Evolutionary conservation across 345 rosid species (phyloP).

Genomic region (Excoecaria cochinchinensis): DNA sequence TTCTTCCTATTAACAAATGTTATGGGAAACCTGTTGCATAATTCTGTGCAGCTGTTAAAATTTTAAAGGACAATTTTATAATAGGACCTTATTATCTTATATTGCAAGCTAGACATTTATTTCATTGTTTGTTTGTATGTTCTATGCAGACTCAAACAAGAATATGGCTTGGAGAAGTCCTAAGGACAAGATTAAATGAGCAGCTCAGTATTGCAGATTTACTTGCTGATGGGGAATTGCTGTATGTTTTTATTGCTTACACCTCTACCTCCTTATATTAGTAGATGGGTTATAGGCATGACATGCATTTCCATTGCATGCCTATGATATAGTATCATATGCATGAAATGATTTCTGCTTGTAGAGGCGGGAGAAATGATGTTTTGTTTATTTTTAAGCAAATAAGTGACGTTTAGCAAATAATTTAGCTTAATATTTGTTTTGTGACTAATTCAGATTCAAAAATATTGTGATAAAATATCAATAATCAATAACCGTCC

Average conservation of each 20-base stretch:
- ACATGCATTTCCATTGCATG: background rate
- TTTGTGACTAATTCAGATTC: background rate
- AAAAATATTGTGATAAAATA: background rate
- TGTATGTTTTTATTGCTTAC: conserved; percentile 14
- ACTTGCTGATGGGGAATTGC: conserved; percentile 34
- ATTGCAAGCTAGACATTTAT: background rate
- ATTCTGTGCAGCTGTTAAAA: background rate
- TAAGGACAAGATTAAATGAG: conserved; percentile 22
- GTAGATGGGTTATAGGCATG: background rate
- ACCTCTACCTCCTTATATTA: background rate
- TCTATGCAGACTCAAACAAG: conserved; percentile 28
- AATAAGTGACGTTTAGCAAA: too few relatives aligned
- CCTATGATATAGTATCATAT: background rate
- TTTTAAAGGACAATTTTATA: background rate
- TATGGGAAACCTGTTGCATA: too few relatives aligned
- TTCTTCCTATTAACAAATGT: too few relatives aligned
- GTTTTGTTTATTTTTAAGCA: too few relatives aligned
- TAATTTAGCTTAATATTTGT: too few relatives aligned
- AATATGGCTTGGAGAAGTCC: conserved; percentile 39
- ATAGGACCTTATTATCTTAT: background rate
- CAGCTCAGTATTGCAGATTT: conserved; percentile 24
- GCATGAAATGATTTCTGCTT: background rate
- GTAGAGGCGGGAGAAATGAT: too few relatives aligned
- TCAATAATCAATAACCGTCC: background rate
- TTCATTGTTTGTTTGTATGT: background rate